Evolutionary conservation across 495 filamentous ascomycete genomes (phyloP), one percentile per base, ranked within the genome.

Genomic region (Trichocladium uniseriatum): DNA sequence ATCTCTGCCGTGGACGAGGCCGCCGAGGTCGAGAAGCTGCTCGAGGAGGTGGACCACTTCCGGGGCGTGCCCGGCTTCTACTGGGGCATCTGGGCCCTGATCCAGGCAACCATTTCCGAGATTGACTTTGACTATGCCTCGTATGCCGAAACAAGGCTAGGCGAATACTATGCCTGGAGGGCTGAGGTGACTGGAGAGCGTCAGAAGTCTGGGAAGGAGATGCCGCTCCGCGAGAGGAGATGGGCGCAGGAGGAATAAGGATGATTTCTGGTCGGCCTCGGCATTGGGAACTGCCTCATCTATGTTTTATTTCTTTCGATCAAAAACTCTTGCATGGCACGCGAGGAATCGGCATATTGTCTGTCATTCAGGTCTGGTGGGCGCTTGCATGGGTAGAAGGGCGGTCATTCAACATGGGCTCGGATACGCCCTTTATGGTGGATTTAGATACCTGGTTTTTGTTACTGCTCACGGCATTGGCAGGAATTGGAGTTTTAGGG

Each of bases 41-140:
- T 80, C 56, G 68, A 76, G 6, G 87, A 98, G 60, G 85, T 97
- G 1, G 90, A 98, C 65, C 65, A 76, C 24, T 99, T 86, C 70
- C 78, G 90, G 32, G 92, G 90, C 45, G 75, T 95, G 10, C 94
- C 92, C 0, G 92, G 92, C 9, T 84, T 99, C 49, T 76, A 74
- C 59, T 87, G 84, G 88, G 94, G 92, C 19, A 85, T 95, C 41
- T 97, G 94, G 94, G 86, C 89, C 8, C 74, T 97, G 42, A 96
- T 99, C 58, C 94, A 99, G 70, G 87, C 89, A 2, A 86, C 81
- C 15, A 97, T 99, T 54, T 91, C 86, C 5, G 81, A 91, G 49
- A 97, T 99, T 54, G 89, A 97, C 63, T 99, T 99, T 59, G 89
- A 99, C 67, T 99, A 97, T 57, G 87, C 87, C 31, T 76, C 78